Conservation (phyloP, 202 grass and related monocot species). For the Elaeis oleifera region DNA sequence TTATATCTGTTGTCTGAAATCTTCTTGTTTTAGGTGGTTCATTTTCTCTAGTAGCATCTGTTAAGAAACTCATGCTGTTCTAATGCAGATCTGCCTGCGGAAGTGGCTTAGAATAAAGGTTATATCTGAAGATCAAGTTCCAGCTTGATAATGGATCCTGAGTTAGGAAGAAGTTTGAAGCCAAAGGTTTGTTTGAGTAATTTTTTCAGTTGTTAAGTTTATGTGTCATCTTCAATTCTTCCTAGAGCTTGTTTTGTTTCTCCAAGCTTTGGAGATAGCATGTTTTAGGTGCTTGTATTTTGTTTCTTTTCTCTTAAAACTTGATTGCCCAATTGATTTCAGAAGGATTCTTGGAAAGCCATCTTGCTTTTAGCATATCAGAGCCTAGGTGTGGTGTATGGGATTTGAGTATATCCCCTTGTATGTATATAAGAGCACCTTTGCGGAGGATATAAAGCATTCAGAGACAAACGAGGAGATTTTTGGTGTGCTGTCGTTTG, state of each 20-base stretch:
- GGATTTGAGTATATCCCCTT: conserved; percentile 97
- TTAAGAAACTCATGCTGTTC: background rate
- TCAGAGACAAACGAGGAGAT: conserved; percentile 92
- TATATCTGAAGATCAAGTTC: conserved; percentile 15
- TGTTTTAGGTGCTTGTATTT: no score
- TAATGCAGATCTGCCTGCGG: background rate
- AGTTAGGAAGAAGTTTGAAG: conserved; percentile 36
- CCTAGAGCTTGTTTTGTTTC: no score
- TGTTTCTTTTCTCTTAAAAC: background rate
- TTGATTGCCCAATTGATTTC: conserved; percentile 22
- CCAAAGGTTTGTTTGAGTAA: conserved; percentile 34
- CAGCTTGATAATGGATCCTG: conserved; percentile 57
- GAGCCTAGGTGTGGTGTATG: conserved; percentile 93
- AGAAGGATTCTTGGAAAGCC: conserved; percentile 87
- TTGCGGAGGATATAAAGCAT: conserved; percentile 93
- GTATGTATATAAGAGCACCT: conserved; percentile 94
- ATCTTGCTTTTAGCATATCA: conserved; percentile 89
- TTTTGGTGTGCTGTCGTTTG: conserved; percentile 85
- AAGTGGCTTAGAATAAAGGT: background rate
- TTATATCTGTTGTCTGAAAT: background rate
- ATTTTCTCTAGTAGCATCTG: background rate
- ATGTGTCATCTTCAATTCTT: no score
- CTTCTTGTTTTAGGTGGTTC: conserved; percentile 12
- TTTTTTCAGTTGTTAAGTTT: background rate
- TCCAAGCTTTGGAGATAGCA: no score